Conservation (phyloP, 306 rosid genomes). For the Citrullus amarus region DNA sequence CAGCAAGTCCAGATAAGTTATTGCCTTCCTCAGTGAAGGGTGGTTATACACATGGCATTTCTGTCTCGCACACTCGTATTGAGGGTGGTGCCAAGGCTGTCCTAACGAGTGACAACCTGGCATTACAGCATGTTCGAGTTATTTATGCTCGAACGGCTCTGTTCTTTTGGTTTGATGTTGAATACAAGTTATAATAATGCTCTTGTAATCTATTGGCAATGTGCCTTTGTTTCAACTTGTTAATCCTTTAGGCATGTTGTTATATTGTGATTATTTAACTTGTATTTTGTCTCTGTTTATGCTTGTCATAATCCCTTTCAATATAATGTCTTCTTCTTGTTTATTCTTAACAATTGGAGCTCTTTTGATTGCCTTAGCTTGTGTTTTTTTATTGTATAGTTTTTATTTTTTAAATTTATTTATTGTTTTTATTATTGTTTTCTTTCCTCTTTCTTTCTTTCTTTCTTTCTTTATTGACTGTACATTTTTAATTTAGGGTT, state of each 20-base stretch:
- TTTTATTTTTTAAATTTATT: no score
- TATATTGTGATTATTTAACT: neutral
- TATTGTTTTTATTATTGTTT: no score
- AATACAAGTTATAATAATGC: slow-evolving; percentile 29
- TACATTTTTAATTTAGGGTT: no score
- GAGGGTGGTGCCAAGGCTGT: slow-evolving; percentile 96
- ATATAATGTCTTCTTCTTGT: neutral
- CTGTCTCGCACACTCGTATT: slow-evolving; percentile 84
- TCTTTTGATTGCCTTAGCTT: neutral
- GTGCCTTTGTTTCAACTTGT: neutral
- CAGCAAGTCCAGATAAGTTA: slow-evolving; percentile 32
- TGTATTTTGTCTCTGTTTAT: neutral
- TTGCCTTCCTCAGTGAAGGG: slow-evolving; percentile 33
- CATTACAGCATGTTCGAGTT: slow-evolving; percentile 83
- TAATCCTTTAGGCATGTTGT: neutral
- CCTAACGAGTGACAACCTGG: slow-evolving; percentile 59
- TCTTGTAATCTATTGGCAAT: slow-evolving; percentile 2
- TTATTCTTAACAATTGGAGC: neutral
- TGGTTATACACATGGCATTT: slow-evolving; percentile 43
- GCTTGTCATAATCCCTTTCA: neutral
- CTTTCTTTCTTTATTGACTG: no score
- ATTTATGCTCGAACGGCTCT: slow-evolving; percentile 67
- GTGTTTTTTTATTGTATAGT: neutral
- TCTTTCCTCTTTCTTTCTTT: no score
- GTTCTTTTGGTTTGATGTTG: slow-evolving; percentile 92